Evolutionary conservation across 2,329 filamentous ascomycete genomes (phyloP).

Genomic region (Aspergillus fischeri): DNA sequence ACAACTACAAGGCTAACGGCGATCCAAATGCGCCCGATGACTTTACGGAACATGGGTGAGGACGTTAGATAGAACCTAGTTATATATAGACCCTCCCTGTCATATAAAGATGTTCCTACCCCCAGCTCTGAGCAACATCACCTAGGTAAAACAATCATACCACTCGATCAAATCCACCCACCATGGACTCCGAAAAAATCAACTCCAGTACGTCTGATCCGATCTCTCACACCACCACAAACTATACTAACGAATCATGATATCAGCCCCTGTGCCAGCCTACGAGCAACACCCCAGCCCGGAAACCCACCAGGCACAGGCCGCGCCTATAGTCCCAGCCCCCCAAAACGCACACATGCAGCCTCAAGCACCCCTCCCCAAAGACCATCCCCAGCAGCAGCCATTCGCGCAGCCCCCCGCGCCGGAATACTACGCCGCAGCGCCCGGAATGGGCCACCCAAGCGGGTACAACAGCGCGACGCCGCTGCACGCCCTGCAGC

Average conservation of each 20-base stretch:
- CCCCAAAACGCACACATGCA: conserved; percentile 2
- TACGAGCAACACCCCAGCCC: conserved; percentile 1
- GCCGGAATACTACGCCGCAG: background rate
- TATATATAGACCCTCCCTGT: background rate
- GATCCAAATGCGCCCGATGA: background rate
- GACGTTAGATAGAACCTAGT: too few relatives aligned
- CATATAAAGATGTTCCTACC: background rate
- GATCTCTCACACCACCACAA: background rate
- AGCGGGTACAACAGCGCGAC: conserved; percentile 22
- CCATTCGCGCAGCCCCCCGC: background rate
- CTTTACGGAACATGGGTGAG: too few relatives aligned
- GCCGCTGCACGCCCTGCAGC: conserved; percentile 24
- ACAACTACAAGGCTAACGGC: background rate
- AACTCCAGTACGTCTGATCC: background rate
- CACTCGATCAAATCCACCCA: background rate
- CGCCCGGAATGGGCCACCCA: conserved; percentile 5
- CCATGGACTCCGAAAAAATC: background rate
- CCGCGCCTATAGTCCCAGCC: background rate
- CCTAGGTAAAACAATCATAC: background rate
- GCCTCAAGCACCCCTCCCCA: background rate
- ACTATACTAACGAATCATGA: background rate
- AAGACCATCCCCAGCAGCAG: background rate
- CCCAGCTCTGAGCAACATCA: background rate
- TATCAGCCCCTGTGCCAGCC: conserved; percentile 1
- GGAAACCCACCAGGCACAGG: background rate